Base-by-base conservation (phyloP, 371 early-diverging fungal species). In the Rhizopus delemar region DNA sequence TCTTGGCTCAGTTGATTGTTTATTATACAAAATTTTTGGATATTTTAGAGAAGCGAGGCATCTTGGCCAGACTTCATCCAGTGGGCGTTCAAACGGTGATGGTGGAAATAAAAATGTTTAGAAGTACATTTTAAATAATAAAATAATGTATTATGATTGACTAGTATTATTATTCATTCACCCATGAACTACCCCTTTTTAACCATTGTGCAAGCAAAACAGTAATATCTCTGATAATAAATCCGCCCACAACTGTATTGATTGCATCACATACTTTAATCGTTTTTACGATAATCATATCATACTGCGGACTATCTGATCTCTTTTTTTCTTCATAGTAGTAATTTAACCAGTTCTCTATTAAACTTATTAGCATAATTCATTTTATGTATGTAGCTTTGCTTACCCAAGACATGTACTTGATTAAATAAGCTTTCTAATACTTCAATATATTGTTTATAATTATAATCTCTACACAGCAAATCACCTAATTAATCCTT, bases 61-160 rank as follows among this genome's bases (percentile, higher is more conserved):
- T 51, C 16, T 77, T 82, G 45, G 41, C 50, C 9, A 74, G 78
- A 53, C 80, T 88, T 53, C 93, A 91, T 53, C 94, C 94, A 7
- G 88, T 94, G 0, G 92, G 92, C 12, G 80, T 94, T 16, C 95
- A 96, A 63, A 91, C 88, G 6, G 88, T 96, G 15, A 90, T 95
- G 93, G 91, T 93, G 0, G 96, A 95, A 64, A 89, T 95, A 62
- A 92, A 92, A 73, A 91, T 89, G 70, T 92, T 89, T 62, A 79
- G 90, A 62, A 86, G 86, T 48, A 86, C 87, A 46, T 91, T 90
- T 75, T 90, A 68, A 69, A 41, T 3, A 28, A 59, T 9, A 48
- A 43, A 43, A 43, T n/a, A 43, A 15, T 43, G 4, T 43, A 31
- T 32, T 28, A 22, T 46, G 43, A 43, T 43, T 43, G 4, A 43